Conservation (phyloP, 2,329 filamentous ascomycete species). For the Pochonia chlamydosporia region DNA sequence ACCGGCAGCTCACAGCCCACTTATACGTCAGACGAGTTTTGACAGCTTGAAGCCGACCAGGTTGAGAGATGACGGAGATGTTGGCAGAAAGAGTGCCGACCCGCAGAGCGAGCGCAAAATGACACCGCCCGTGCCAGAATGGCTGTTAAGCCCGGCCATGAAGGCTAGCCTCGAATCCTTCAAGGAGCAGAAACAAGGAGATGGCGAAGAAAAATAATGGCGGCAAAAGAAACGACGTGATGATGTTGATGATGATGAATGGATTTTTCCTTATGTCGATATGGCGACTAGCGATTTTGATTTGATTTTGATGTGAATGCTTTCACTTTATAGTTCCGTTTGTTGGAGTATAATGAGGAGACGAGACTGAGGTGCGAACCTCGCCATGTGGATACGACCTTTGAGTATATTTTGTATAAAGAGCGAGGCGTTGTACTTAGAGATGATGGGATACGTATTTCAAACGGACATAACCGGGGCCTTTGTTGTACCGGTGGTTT, state of each 20-base stretch:
- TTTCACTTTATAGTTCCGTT: too few relatives aligned
- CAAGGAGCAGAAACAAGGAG: not conserved
- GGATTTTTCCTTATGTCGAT: not conserved
- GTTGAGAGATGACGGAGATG: not conserved
- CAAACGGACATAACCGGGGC: not conserved
- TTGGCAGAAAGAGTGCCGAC: not conserved
- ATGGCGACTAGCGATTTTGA: conserved; percentile 1
- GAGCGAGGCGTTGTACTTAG: not conserved
- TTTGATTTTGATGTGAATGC: not conserved
- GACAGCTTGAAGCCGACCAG: conserved; percentile 24
- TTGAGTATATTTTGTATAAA: not conserved
- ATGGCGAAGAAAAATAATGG: not conserved
- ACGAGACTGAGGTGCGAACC: not conserved
- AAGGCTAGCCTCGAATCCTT: conserved; percentile 31
- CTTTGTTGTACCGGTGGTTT: not conserved
- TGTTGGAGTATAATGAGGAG: not conserved
- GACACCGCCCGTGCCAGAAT: conserved; percentile 57
- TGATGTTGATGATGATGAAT: not conserved
- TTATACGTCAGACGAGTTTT: conserved; percentile 43
- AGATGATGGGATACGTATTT: not conserved
- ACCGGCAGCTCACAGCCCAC: conserved; percentile 37
- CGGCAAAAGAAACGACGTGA: not conserved
- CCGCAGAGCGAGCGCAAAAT: conserved; percentile 36
- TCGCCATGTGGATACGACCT: not conserved
- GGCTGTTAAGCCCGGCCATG: conserved; percentile 50